phyloP scores from a whole-genome alignment of 2,329 filamentous ascomycete species.

The Penicillium brevicompactum region DNA sequence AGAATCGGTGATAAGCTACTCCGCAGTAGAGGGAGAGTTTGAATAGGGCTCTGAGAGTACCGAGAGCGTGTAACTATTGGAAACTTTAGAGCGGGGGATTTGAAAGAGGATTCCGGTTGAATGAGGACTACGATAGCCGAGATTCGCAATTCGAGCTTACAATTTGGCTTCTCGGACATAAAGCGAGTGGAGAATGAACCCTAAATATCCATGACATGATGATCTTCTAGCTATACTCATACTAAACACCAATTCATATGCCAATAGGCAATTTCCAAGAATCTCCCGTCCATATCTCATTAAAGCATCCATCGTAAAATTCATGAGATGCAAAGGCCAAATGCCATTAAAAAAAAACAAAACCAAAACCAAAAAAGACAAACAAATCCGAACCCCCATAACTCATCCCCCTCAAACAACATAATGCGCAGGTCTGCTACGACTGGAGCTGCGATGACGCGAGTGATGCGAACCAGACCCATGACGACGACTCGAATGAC shows the following conservation, averaged over 20 bases:
- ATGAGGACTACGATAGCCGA: not conserved
- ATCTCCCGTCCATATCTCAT: constrained; percentile 15
- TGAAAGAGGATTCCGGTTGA: too few relatives aligned
- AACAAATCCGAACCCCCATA: not conserved
- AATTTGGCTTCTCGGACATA: too few relatives aligned
- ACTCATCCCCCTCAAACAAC: constrained; percentile 27
- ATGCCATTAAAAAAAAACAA: too few relatives aligned
- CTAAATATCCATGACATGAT: too few relatives aligned
- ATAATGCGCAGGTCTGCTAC: constrained; percentile 27
- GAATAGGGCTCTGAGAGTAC: not conserved
- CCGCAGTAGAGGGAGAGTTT: too few relatives aligned
- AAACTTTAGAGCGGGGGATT: too few relatives aligned
- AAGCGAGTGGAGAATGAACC: too few relatives aligned
- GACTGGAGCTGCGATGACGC: constrained; percentile 33
- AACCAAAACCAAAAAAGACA: constrained; percentile 1
- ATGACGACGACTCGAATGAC: constrained; percentile 39
- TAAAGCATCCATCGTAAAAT: constrained; percentile 17
- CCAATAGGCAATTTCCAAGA: not conserved
- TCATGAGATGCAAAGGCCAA: constrained; percentile 4
- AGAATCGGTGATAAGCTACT: not conserved
- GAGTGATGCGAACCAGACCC: constrained; percentile 24
- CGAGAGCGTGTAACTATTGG: too few relatives aligned
- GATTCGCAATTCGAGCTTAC: not conserved
- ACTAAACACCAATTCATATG: not conserved
- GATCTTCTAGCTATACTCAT: too few relatives aligned